These are phyloP conservation scores for Podospora conica DNA, from an alignment of 495 filamentous ascomycete species.

Conservation along the genomic window DNA sequence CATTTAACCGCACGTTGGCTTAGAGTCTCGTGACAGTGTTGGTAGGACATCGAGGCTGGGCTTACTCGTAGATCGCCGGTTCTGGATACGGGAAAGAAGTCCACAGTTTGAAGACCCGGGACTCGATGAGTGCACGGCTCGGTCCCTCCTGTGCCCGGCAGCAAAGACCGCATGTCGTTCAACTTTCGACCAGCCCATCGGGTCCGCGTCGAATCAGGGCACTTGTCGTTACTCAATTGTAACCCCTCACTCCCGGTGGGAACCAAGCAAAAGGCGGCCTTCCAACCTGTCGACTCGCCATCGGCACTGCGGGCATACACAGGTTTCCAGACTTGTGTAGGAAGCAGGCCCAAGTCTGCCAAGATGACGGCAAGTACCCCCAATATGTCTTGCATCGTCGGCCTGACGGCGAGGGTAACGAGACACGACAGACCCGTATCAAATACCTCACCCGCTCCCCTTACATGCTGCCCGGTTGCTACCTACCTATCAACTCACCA, in stretches of 20 bases:
- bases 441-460: slow-evolving; percentile 1
- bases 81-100: not conserved
- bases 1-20: slow-evolving; percentile 23
- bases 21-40: slow-evolving; percentile 16
- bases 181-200: not conserved
- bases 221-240: slow-evolving; percentile 8
- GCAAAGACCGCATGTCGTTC: not conserved
- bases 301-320: not conserved
- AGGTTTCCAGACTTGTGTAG: not conserved
- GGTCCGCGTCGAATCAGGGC: slow-evolving; percentile 2
- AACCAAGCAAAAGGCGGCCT: not conserved
- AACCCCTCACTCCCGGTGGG: not conserved
- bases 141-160: not conserved
- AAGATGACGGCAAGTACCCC: not conserved
- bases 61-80: not conserved
- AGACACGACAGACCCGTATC: not conserved
- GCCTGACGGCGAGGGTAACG: not conserved
- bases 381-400: not conserved
- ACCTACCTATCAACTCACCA: not conserved
- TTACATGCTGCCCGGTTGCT: not conserved
- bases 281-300: not conserved
- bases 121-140: not conserved
- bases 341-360: not conserved
- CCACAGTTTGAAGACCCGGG: not conserved
- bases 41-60: slow-evolving; percentile 7